Conservation (phyloP, 1,284 basidiomycete species). For the Tausonia pullulans region DNA sequence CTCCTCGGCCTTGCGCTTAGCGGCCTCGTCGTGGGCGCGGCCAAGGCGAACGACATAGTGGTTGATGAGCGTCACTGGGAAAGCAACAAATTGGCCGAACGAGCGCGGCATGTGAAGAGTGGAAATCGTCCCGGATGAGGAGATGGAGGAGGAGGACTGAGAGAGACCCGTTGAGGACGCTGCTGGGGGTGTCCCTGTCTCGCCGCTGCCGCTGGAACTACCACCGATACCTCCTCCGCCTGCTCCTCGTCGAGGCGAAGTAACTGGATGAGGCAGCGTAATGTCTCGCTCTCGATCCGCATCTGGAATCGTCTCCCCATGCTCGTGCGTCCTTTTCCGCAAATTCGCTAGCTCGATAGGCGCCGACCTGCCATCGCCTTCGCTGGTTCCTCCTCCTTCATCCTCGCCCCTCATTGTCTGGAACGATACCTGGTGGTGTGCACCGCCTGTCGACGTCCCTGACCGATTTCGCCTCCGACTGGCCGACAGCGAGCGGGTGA, state of each 20-base stretch:
- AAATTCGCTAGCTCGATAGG: no score
- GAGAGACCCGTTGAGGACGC: background rate
- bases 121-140: background rate
- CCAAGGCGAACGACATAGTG: constrained; percentile 42
- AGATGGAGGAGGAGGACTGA: constrained; percentile 9
- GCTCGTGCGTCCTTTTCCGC: no score
- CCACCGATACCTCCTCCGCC: no score
- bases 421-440: no score
- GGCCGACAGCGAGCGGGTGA: background rate
- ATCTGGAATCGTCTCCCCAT: constrained; percentile 1
- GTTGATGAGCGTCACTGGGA: constrained; percentile 17
- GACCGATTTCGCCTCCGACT: background rate
- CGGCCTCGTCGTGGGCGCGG: constrained; percentile 52
- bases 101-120: no score
- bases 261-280: constrained; percentile 13
- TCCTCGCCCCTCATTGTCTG: background rate
- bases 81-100: constrained; percentile 4
- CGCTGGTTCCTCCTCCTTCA: background rate
- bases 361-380: background rate
- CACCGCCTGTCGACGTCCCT: no score
- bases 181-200: background rate
- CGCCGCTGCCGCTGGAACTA: background rate
- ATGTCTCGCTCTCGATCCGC: constrained; percentile 14
- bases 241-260: constrained; percentile 3
- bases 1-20: constrained; percentile 46